Conservation (phyloP, 2,329 filamentous ascomycete genomes). For the Pseudopithomyces chartarum region DNA sequence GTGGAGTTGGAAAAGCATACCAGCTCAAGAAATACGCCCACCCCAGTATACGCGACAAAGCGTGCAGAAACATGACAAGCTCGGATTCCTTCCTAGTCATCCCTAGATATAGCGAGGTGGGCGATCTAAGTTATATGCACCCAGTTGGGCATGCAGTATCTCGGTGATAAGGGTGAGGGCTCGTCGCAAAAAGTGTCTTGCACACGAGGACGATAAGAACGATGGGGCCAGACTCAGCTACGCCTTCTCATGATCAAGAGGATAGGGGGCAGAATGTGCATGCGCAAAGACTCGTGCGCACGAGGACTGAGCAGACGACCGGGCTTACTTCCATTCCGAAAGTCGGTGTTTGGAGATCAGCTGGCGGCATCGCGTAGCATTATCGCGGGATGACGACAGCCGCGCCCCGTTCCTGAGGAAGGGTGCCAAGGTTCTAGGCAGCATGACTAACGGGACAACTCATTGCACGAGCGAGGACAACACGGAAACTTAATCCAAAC, state of each 20-base stretch:
- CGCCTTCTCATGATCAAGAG: background rate
- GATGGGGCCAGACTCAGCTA: background rate
- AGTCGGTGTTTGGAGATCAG: background rate
- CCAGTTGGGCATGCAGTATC: background rate
- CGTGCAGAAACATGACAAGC: slow-evolving; percentile 35
- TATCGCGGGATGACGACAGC: slow-evolving; percentile 3
- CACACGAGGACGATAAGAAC: background rate
- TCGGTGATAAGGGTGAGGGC: background rate
- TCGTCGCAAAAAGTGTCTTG: background rate
- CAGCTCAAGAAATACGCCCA: slow-evolving; percentile 46
- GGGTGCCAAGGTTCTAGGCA: background rate
- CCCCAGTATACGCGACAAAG: slow-evolving; percentile 41
- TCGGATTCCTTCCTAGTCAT: slow-evolving; percentile 29
- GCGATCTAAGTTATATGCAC: background rate
- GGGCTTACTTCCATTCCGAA: background rate
- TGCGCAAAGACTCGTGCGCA: background rate
- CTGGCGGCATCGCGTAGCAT: background rate
- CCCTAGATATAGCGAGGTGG: background rate
- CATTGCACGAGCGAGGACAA: too few species aligned
- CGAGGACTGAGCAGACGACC: background rate
- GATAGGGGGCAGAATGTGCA: background rate
- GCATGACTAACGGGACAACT: too few species aligned
- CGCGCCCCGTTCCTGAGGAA: background rate
- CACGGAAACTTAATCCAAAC: too few species aligned
- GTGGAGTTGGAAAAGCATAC: slow-evolving; percentile 17